Base-by-base conservation (phyloP, 2,329 filamentous ascomycete genomes). In the Diaporthe citrichinensis region DNA sequence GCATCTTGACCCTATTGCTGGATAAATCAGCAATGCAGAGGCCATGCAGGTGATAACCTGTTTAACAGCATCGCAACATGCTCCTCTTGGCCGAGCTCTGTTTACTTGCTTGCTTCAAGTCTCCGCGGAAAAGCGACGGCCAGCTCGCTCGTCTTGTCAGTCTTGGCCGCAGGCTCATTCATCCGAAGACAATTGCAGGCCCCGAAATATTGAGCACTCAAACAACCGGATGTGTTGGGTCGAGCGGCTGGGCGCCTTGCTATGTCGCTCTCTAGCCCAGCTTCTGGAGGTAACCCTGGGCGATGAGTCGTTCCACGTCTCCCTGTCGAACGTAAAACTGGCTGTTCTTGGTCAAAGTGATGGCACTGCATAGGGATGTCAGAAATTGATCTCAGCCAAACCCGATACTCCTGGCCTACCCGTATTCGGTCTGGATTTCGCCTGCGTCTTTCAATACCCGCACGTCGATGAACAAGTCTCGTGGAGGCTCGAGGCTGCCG, bases 381-480 rank as follows among this genome's bases (percentile, higher is more conserved):
- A 77, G 76, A 34, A 9, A 23, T 39, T 12, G 36, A 36, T 73
- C 51, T 59, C 69, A 44, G 39, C 57, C 44, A 58, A 57, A 73
- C 2, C 51, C 23, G 8, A 44, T 15, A 4, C 49, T 49, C 93
- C 84, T 89, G 4, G 31, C 71, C 25, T 36, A 98, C 94, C 97
- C 97, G 82, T 99, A 99, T 88, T 99, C 97, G 0, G 97, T 99
- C 86, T 99, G 96, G 78, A 99, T 98, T 87, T 99, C 97, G 6
- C 97, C 97, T 1, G 96, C 97, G 86, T 99, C 97, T 83, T 97
- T 98, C 78, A 99, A 86, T 67, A 99, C 97, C 62, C 97, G 90
- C 49, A 99, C 97, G 84, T 99, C 97, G 80, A 99, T 98, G 84
- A 98, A 99, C 72, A 99, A 86, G 84, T 99, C 97, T 80, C 92